phyloP scores from a whole-genome alignment of 495 filamentous ascomycete species.

The Penicillium paradoxum region DNA sequence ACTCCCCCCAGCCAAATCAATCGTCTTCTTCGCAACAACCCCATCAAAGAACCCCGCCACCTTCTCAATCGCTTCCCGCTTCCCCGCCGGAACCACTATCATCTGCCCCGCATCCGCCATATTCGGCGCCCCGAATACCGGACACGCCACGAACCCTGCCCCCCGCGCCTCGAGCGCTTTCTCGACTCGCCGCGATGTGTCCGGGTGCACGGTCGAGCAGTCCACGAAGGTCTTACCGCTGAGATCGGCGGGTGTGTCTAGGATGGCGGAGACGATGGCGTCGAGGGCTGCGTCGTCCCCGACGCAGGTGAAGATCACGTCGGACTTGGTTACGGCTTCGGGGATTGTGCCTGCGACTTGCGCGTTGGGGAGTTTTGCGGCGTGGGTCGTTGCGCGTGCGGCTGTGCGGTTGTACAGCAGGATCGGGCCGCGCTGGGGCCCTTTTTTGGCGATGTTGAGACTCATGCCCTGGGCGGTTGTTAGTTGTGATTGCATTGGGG shows the following conservation, averaged over 20 bases:
- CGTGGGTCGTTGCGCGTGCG: constrained; percentile 53
- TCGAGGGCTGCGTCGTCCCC: constrained; percentile 73
- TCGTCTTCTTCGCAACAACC: constrained; percentile 65
- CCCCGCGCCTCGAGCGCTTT: constrained; percentile 51
- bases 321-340: constrained; percentile 61
- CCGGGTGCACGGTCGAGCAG: constrained; percentile 83
- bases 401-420: constrained; percentile 76
- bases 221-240: constrained; percentile 56
- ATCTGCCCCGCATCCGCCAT: constrained; percentile 73
- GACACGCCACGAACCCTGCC: constrained; percentile 71
- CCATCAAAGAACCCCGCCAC: constrained; percentile 72
- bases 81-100: constrained; percentile 71
- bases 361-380: constrained; percentile 54
- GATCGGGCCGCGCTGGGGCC: constrained; percentile 60
- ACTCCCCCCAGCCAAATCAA: constrained; percentile 44
- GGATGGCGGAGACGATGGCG: constrained; percentile 45
- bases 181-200: constrained; percentile 64
- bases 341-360: constrained; percentile 55
- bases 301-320: constrained; percentile 81
- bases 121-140: constrained; percentile 77
- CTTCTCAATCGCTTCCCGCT: constrained; percentile 52
- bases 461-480: constrained; percentile 67
- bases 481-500: constrained; percentile 13
- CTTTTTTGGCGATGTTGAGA: constrained; percentile 77
- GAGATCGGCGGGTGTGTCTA: constrained; percentile 35